Conservation (phyloP, 2,329 filamentous ascomycete species). For the Xylariaceae sp. region DNA sequence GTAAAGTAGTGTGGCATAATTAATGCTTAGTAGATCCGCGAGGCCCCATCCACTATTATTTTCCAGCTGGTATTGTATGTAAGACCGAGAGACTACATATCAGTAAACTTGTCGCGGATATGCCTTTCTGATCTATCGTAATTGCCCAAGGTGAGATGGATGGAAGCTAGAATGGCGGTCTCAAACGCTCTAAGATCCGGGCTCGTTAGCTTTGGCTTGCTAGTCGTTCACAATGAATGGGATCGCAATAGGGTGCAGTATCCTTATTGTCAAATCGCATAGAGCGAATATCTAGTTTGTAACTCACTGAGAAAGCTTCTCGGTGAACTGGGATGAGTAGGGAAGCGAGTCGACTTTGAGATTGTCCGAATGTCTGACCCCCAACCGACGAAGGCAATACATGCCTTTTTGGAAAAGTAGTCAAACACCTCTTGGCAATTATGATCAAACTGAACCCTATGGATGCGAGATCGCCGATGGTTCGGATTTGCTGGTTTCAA, state of each 20-base stretch:
- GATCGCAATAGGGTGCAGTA: too few species aligned
- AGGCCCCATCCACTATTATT: background rate
- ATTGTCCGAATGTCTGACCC: background rate
- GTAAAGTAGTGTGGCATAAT: background rate
- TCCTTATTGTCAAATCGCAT: background rate
- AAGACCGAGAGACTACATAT: background rate
- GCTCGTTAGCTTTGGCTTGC: background rate
- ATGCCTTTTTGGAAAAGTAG: background rate
- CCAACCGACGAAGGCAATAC: background rate
- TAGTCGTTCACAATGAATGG: background rate
- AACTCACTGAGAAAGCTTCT: background rate
- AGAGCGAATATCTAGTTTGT: background rate
- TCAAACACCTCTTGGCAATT: conserved; percentile 13
- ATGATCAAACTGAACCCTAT: conserved; percentile 14
- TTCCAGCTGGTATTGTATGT: background rate
- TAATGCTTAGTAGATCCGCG: background rate
- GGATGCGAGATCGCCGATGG: conserved; percentile 28
- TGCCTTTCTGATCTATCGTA: background rate
- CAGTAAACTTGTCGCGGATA: background rate
- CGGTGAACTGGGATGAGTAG: background rate
- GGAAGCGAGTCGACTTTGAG: background rate
- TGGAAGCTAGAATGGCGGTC: background rate
- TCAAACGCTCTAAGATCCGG: background rate
- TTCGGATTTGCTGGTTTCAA: conserved; percentile 18
- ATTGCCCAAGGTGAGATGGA: background rate